Percentiles rank a stretch among this genome's conserved stretches.
phyloP scores from a whole-genome alignment of 2,329 filamentous ascomycete species.

The Metarhizium album region DNA sequence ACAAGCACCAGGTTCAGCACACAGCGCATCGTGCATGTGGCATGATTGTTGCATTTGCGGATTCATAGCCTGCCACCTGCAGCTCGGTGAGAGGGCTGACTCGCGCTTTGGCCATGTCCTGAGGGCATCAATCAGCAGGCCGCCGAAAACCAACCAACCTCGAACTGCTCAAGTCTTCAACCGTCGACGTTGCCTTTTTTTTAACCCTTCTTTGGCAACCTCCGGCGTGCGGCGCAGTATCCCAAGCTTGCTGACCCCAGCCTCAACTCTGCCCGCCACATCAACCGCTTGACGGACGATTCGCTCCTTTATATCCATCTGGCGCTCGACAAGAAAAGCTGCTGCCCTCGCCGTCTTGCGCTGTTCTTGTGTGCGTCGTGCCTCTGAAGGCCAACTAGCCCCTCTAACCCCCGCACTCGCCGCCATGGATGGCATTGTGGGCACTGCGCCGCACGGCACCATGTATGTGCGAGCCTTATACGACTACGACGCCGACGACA shows the following conservation, averaged over 20 bases:
- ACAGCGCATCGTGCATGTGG: constrained; percentile 6
- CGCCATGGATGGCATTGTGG: constrained; percentile 51
- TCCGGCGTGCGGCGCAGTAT: constrained; percentile 1
- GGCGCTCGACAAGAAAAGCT: neutral
- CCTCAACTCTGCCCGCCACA: neutral
- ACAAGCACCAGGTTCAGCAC: neutral
- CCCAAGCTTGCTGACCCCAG: neutral
- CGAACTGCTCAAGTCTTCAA: neutral
- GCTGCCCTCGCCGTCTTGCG: neutral
- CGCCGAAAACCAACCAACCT: constrained; percentile 9
- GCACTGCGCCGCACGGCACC: constrained; percentile 50
- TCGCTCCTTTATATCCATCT: neutral
- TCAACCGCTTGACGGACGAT: neutral
- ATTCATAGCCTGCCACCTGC: constrained; percentile 12
- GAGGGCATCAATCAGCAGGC: constrained; percentile 18
- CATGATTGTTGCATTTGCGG: constrained; percentile 10
- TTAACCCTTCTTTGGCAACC: neutral
- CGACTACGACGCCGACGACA: constrained; percentile 95
- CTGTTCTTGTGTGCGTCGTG: constrained; percentile 1
- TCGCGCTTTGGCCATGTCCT: constrained; percentile 22
- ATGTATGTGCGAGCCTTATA: constrained; percentile 95
- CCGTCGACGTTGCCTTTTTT: neutral
- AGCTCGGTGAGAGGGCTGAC: constrained; percentile 20
- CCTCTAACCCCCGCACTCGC: constrained; percentile 6
- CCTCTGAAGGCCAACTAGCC: neutral